Conservation (phyloP, 139 green algal genomes). For the Zygnema circumcarinatum region DNA sequence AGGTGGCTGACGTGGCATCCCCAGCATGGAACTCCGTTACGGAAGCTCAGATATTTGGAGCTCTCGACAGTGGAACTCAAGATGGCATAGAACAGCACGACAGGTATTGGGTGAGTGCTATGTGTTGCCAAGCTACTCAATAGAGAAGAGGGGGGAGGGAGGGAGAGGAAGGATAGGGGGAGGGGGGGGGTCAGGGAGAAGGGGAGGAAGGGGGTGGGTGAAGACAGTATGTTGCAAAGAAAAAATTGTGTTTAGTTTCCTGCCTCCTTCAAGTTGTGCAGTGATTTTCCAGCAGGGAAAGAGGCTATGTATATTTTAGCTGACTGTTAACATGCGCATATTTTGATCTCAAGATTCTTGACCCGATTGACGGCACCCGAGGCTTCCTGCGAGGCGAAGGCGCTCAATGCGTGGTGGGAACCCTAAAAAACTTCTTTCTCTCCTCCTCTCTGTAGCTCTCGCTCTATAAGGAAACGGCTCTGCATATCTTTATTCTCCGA, state of each 20-base stretch:
- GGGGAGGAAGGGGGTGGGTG: too few species aligned
- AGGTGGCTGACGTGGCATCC: background rate
- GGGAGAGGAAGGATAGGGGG: too few species aligned
- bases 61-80: background rate
- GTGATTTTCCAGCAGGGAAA: too few species aligned
- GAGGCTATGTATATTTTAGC: too few species aligned
- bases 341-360: conserved; percentile 60
- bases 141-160: too few species aligned
- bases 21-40: background rate
- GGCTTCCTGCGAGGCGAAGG: conserved; percentile 45
- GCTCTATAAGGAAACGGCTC: too few species aligned
- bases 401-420: conserved; percentile 48
- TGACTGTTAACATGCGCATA: background rate
- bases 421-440: too few species aligned
- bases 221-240: too few species aligned
- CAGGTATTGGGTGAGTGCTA: conserved; percentile 15
- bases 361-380: conserved; percentile 73
- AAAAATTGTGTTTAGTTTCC: too few species aligned
- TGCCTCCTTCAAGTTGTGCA: too few species aligned
- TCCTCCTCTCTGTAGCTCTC: conserved; percentile 2
- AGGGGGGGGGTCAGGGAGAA: too few species aligned
- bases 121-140: too few species aligned
- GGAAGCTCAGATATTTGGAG: background rate
- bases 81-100: background rate
- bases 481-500: background rate